Evolutionary conservation across 345 rosid genomes (phyloP), one percentile per base, ranked within the genome.

Genomic region (Acer negundo): DNA sequence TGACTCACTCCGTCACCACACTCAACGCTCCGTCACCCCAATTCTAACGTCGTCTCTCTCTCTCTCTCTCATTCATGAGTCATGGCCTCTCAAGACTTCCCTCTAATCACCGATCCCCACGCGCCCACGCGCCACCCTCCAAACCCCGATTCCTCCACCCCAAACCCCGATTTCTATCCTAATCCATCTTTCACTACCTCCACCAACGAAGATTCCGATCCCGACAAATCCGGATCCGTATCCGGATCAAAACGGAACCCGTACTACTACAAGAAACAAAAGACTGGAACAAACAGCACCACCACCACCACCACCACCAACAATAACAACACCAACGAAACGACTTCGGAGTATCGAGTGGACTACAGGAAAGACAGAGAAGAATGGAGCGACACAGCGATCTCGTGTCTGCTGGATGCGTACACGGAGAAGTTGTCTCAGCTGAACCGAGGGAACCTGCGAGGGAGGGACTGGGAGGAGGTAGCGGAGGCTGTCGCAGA

Each of bases 401-500:
- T 87, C 78, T 78, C 88, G 13, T 81, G 85, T 16, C 77, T 87
- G 47, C 63, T 87, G 62, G 88, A 87, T 68, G 88, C 81, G 66
- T 87, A 87, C 51, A 85, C 82, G 40, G 90, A 85, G 78, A 87
- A 81, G 84, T 76, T 77, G 63, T 83, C 63, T 31, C 84, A 85
- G 77, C 78, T 87, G 81, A 87, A 83, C 75, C 66, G 82, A 19
- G 87, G 90, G 20, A 87, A 85, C 64, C 73, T 87, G 63, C 78
- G 88, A 10, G 90, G 90, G 66, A 87, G 85, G 78, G 88, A 85
- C 35, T 87, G 90, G 90, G 90, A 83, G 80, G 88, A 85, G 72
- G 88, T 87, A 26, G 88, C 88, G 53, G 88, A 80, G 75, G 68
- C 75, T 22, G 88, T 87, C 67, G 79, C 67, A 26, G 88, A 81